Evolutionary conservation across 192 early-diverging fungal genomes (phyloP), one percentile per base, ranked within the genome.

Genomic region (Gigaspora rosea): DNA sequence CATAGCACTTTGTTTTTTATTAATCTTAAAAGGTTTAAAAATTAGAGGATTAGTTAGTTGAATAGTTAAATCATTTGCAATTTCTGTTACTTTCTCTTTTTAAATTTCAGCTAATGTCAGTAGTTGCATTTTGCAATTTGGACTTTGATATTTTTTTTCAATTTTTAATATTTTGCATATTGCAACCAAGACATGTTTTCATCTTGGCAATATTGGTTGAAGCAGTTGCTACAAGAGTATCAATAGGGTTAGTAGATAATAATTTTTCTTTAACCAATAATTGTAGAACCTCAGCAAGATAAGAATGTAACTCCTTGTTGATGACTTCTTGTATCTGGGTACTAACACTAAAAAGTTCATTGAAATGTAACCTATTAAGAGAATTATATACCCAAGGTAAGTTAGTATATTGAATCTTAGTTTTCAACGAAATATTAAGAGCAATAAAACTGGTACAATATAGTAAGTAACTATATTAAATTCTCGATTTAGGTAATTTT

Each of bases 401-500:
- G 32, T 71, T 22, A 71, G 20, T 54, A 71, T 71, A n/a, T 51
- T 71, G 69, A 71, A 71, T 71, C 7, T 71, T 52, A 41, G 50
- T 71, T 52, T 71, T 47, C 20, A 18, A 49, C 10, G 13, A 27
- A 51, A 52, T n/a, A 47, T n/a, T n/a, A n/a, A n/a, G 49, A 71
- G 50, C 69, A 33, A n/a, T n/a, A n/a, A n/a, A n/a, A n/a, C n/a
- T n/a, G n/a, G n/a, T n/a, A n/a, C n/a, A n/a, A n/a, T n/a, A n/a
- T n/a, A n/a, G n/a, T n/a, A n/a, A n/a, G n/a, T n/a, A n/a, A n/a
- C n/a, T n/a, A n/a, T n/a, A n/a, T n/a, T n/a, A n/a, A n/a, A n/a
- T n/a, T n/a, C n/a, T n/a, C n/a, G n/a, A n/a, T n/a, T n/a, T n/a
- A 51, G 69, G 52, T 71, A 71, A 71, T 71, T 71, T 41, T 71